Percentiles rank a stretch among this genome's conserved stretches.
Conservation (phyloP, 805 yeast genomes). For the Candida rishiriensis region DNA sequence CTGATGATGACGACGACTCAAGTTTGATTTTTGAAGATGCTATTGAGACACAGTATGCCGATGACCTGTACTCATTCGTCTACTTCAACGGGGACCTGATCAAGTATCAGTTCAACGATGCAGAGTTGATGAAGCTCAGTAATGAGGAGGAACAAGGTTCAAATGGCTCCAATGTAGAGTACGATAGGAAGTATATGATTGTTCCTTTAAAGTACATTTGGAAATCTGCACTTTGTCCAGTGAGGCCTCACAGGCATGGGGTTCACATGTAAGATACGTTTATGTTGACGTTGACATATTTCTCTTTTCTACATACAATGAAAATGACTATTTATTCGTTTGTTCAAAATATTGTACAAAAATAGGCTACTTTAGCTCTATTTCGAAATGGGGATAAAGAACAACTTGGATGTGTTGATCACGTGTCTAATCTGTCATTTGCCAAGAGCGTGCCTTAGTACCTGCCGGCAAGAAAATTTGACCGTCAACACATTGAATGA, state of each 20-base stretch:
- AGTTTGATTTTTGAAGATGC: background rate
- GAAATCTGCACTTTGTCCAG: constrained; percentile 10
- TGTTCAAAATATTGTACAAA: too few relatives aligned
- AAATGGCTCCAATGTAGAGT: background rate
- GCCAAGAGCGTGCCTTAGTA: too few relatives aligned
- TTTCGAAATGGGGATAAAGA: too few relatives aligned
- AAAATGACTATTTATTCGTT: too few relatives aligned
- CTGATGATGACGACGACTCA: background rate
- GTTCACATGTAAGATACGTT: background rate
- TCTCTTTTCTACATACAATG: too few relatives aligned
- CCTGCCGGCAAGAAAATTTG: too few relatives aligned
- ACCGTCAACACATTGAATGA: too few relatives aligned
- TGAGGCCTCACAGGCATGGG: constrained; percentile 13
- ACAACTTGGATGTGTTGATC: too few relatives aligned
- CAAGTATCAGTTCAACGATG: constrained; percentile 9
- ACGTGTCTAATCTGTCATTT: too few relatives aligned
- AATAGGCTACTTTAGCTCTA: too few relatives aligned
- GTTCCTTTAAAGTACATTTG: constrained; percentile 14
- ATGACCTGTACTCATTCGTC: constrained; percentile 6
- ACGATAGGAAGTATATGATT: constrained; percentile 18
- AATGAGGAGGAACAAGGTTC: background rate
- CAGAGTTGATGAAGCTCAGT: constrained; percentile 5
- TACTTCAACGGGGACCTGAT: constrained; percentile 15
- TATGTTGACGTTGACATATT: too few relatives aligned
- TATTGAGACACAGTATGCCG: background rate